Evolutionary conservation across 257 asterid species (phyloP), one percentile per base, ranked within the genome.

Genomic region (Penstemon davidsonii): DNA sequence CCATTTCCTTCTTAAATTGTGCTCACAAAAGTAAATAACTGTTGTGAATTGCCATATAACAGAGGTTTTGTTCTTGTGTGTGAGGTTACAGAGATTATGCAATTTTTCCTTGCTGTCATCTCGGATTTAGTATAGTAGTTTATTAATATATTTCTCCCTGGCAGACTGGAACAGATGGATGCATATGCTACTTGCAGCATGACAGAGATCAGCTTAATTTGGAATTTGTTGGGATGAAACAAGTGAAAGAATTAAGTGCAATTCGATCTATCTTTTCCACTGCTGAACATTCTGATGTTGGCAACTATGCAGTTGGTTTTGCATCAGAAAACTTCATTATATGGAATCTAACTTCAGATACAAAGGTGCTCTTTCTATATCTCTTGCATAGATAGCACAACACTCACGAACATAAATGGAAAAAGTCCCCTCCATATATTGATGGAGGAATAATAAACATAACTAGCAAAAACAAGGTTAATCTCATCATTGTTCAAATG

Each of bases 91-190:
- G 61, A 15, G 54, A 68, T 69, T 38, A 43, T 18, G 49, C 18
- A 43, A 43, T 15, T 66, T 65, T 69, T 54, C 68, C 49, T 53
- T 62, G 37, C 71, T 71, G 58, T 50, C 64, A 53, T 72, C 43
- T 40, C 45, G 69, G 67, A 25, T 46, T 73, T 66, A 67, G 56
- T 73, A 66, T 51, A 55, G 37, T 59, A 13, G 43, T 62, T 78
- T 60, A 47, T 66, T 62, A 50, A 57, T 73, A 54, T 71, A 60
- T 72, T 73, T 49, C 45, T 13, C 64, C 40, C 25, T 64, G 40
- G 40, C 85, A 93, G 98, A 93, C 94, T 3, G 98, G 98, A 78
- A 90, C 94, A 71, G 99, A 93, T 84, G 99, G 99, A 71, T 93
- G 97, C 84, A 87, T 90, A 77, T 93, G 99, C 88, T 79, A 90